Evolutionary conservation across 192 early-diverging fungal genomes (phyloP), one percentile per base, ranked within the genome.

Genomic region (Chytriomyces sp.): DNA sequence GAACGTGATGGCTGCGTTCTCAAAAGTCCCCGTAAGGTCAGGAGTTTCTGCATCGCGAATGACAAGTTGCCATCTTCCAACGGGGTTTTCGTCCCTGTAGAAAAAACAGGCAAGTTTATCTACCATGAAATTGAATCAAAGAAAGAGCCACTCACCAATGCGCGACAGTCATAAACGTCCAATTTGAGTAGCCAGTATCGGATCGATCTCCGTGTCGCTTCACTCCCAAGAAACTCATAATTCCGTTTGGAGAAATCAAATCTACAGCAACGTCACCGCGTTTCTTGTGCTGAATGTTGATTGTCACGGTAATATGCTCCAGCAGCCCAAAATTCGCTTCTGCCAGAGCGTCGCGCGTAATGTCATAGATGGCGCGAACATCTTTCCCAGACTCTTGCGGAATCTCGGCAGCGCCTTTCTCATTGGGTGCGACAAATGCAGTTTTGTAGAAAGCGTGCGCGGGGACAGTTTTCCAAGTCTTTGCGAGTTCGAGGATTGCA

Each of bases 111-210:
- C 3, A 4, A 1, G 1, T 46, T 0, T 6, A 8, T 78, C 18
- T 20, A 26, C 8, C 13, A 23, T 47, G n/a, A 57, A 0, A 66
- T 7, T 23, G 69, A 74, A 13, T 43, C n/a, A 28, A 61, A 23
- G 2, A 7, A 45, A 35, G 44, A 77, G 46, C 13, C 8, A 79
- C 83, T 74, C 85, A 95, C 94, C 97, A 99, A 74, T 99, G 97
- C 82, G 93, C 94, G 49, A 99, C 95, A 44, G 87, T 92, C 94
- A 96, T 97, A 73, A 98, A 94, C 43, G 93, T 95, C 97, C 97
- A 99, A 70, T 91, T 87, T 7, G 66, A 18, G 67, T 97, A 92
- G 10, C 97, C 97, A 9, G 79, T 81, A 7, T 50, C 83, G 75
- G 87, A 89, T 11, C 50, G 69, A 80, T 99, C 97, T 69, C 75